These are phyloP conservation scores for Pleodorina starrii DNA, from an alignment of 139 green algal genomes.

Conservation along the genomic window DNA sequence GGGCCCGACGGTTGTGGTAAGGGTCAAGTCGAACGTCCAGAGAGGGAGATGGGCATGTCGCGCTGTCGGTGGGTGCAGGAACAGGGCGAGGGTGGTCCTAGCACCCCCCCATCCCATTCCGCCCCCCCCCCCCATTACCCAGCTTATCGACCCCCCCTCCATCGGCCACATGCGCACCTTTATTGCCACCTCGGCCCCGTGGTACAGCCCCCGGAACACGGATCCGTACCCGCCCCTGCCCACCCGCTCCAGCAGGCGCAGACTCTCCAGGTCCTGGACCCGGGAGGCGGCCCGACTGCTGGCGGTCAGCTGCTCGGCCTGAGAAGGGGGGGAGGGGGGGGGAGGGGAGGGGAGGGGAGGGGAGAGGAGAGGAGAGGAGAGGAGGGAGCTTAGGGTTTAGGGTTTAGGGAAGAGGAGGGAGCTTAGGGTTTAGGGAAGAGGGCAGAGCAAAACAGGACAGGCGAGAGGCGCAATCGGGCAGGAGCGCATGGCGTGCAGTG, in stretches of 20 bases:
- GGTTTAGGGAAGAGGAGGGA: background rate
- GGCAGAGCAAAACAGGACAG: too few species aligned
- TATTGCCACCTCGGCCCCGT: slow-evolving; percentile 84
- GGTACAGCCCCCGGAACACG: slow-evolving; percentile 70
- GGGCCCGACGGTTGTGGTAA: too few species aligned
- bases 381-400: background rate
- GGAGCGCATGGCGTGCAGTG: too few species aligned
- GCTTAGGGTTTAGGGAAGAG: background rate
- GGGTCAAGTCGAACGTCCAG: too few species aligned
- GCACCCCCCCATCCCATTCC: too few species aligned
- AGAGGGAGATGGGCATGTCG: too few species aligned
- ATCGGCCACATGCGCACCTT: too few species aligned
- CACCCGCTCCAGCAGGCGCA: slow-evolving; percentile 31
- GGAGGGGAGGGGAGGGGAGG: background rate
- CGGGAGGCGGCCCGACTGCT: background rate
- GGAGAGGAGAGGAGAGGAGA: background rate
- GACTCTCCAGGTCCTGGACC: slow-evolving; percentile 12
- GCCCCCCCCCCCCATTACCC: too few species aligned
- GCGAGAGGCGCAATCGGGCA: too few species aligned
- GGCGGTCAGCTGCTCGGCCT: slow-evolving; percentile 23
- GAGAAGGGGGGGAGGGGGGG: background rate
- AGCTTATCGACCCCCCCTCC: too few species aligned
- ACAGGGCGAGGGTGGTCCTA: too few species aligned
- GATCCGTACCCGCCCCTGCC: slow-evolving; percentile 84
- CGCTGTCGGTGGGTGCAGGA: too few species aligned